Evolutionary conservation across 345 rosid species (phyloP).

Genomic region (Eutrema heterophyllum): DNA sequence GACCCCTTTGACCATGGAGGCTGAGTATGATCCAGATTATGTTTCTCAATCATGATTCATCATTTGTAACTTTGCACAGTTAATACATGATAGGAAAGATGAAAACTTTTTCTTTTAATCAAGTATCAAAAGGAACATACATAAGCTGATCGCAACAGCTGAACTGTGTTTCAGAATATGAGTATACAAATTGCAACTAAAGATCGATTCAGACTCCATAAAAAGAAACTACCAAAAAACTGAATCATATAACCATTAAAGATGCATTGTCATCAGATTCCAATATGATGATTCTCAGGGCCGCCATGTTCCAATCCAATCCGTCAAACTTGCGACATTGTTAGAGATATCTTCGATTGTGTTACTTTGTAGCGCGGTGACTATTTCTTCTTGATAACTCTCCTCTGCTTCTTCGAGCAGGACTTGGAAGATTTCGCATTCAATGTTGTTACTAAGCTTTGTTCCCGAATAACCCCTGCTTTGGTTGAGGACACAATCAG

Average conservation of each 20-base stretch:
- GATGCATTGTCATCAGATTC: neutral
- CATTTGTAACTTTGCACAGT: neutral
- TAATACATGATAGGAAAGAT: neutral
- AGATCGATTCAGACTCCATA: neutral
- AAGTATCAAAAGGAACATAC: constrained; percentile 5
- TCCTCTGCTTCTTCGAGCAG: constrained; percentile 81
- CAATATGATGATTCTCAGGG: constrained; percentile 12
- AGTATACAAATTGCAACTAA: neutral
- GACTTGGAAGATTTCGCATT: constrained; percentile 77
- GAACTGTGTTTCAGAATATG: neutral
- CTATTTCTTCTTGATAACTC: constrained; percentile 60
- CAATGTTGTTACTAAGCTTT: constrained; percentile 76
- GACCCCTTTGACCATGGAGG: neutral
- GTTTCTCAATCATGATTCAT: neutral
- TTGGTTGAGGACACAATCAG: neutral
- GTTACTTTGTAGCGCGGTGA: constrained; percentile 55
- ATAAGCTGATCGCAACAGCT: neutral
- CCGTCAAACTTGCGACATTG: constrained; percentile 51
- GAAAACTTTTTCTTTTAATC: neutral
- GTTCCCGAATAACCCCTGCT: constrained; percentile 63
- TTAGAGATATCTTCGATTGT: constrained; percentile 57
- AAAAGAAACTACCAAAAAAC: neutral
- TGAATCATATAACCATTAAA: neutral
- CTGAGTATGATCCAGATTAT: neutral
- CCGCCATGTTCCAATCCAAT: constrained; percentile 60